A percentile compares a stretch with the other conserved stretches of the same genome.
Evolutionary conservation across 2,329 filamentous ascomycete genomes (phyloP).

Genomic region (Colletotrichum sp.): DNA sequence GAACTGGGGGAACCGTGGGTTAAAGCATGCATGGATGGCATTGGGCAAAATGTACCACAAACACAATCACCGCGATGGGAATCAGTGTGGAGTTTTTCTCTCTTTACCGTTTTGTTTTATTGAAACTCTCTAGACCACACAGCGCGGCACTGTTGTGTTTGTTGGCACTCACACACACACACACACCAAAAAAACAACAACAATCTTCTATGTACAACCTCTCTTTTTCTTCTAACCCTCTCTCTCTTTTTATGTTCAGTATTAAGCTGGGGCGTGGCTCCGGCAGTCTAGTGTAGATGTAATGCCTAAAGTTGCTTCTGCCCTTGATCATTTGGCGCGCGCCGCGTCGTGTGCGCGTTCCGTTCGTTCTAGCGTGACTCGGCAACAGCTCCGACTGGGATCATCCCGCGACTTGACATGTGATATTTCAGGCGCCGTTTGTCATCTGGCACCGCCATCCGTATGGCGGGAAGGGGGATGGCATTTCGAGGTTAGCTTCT

Average conservation of each 20-base stretch:
- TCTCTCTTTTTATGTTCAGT: neutral
- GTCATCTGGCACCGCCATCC: neutral
- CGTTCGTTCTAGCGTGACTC: neutral
- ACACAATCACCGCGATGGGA: neutral
- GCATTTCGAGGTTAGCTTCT: neutral
- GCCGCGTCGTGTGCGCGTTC: too few relatives aligned
- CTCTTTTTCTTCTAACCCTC: neutral
- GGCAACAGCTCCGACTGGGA: neutral
- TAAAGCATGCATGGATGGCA: neutral
- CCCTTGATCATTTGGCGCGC: neutral
- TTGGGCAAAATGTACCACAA: neutral
- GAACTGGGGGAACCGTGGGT: neutral
- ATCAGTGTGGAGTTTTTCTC: neutral
- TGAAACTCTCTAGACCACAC: neutral
- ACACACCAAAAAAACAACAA: neutral
- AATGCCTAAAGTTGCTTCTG: neutral
- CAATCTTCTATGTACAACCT: neutral
- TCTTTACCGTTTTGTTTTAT: neutral
- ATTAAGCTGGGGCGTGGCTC: neutral
- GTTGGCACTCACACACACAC: neutral
- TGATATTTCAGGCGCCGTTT: neutral
- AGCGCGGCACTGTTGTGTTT: neutral
- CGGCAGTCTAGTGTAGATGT: neutral
- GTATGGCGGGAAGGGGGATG: neutral
- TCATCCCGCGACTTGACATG: neutral